Base-by-base conservation (phyloP, 2,329 filamentous ascomycete genomes). In the Aspergillus intermedius region DNA sequence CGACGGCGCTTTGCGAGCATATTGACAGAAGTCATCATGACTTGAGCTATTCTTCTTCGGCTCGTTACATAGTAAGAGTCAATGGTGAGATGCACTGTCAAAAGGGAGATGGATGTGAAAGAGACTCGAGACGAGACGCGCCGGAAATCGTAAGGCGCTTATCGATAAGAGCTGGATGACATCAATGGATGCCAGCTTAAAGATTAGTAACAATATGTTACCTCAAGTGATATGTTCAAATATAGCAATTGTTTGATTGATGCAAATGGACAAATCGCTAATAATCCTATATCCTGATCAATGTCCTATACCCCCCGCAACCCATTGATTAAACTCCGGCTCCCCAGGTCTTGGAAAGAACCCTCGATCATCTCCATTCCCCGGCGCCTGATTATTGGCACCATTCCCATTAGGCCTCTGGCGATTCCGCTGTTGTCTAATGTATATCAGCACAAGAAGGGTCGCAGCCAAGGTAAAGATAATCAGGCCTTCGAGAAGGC, bases 401-500 rank as follows among this genome's bases (percentile, higher is more conserved):
- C 49, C 57, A 49, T 65, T 61, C 45, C 64, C 60, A 46, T 72
- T 66, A 49, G 60, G 61, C 52, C 65, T 59, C 48, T 69, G 65
- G 44, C 66, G 60, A 42, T 68, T 70, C 17, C 66, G 66, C 41
- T 74, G 74, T 55, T 76, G 74, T 54, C 71, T 69, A 45, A 93
- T 91, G 68, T 90, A 95, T 13, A 97, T 77, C 28, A 97, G 74
- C 46, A 87, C 80, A 0, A 87, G 82, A 47, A 97, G 75, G 1
- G 83, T 82, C 12, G 83, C 82, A 0, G 87, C 84, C 12, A 97
- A 73, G 1, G 81, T 84, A 12, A 96, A 75, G 53, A 98, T 94
- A 41, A 95, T 74, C 21, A 96, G 70, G 40, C 86, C 91, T 68
- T 97, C 93, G 9, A 96, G 57, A 13, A 95, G 73, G 10, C 88